These are phyloP conservation scores for Ogataea philodendri DNA, from an alignment of 805 yeast species.

Conservation along the genomic window DNA sequence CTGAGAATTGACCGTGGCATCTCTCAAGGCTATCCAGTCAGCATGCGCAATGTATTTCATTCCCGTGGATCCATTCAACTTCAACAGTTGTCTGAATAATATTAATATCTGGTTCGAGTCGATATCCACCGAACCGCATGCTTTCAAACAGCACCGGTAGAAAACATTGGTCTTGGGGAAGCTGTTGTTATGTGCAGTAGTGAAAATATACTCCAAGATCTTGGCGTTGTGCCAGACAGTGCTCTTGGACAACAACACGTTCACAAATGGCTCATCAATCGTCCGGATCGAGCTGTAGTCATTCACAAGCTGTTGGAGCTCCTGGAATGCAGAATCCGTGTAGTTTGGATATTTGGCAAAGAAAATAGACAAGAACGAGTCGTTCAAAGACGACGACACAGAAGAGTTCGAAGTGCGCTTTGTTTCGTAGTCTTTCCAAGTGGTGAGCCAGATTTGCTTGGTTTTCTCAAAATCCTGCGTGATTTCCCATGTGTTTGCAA, in stretches of 20 bases:
- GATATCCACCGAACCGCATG: constrained; percentile 62
- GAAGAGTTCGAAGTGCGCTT: constrained; percentile 57
- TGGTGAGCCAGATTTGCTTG: constrained; percentile 59
- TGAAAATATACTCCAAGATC: constrained; percentile 62
- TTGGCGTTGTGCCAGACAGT: constrained; percentile 64
- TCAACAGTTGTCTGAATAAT: constrained; percentile 32
- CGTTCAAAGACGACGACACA: constrained; percentile 69
- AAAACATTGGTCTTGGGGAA: constrained; percentile 66
- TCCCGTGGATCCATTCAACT: constrained; percentile 50
- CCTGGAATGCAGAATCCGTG: constrained; percentile 52
- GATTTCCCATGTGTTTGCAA: constrained; percentile 57
- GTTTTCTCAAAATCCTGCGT: constrained; percentile 58
- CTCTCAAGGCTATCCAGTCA: constrained; percentile 81
- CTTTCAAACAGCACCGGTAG: constrained; percentile 68
- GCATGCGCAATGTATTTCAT: constrained; percentile 72
- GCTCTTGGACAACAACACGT: constrained; percentile 66
- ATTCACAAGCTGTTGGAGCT: constrained; percentile 55
- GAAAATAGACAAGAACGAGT: constrained; percentile 64
- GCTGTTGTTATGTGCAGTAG: constrained; percentile 55
- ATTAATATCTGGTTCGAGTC: constrained; percentile 51
- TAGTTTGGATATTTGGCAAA: constrained; percentile 55
- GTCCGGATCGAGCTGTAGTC: constrained; percentile 55
- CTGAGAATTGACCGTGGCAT: constrained; percentile 59
- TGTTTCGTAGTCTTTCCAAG: constrained; percentile 54
- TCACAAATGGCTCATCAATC: constrained; percentile 79